Percentiles rank a stretch among this genome's conserved stretches.
Evolutionary conservation across 441 rosid species (phyloP).

Genomic region (Adansonia rubrostipa): DNA sequence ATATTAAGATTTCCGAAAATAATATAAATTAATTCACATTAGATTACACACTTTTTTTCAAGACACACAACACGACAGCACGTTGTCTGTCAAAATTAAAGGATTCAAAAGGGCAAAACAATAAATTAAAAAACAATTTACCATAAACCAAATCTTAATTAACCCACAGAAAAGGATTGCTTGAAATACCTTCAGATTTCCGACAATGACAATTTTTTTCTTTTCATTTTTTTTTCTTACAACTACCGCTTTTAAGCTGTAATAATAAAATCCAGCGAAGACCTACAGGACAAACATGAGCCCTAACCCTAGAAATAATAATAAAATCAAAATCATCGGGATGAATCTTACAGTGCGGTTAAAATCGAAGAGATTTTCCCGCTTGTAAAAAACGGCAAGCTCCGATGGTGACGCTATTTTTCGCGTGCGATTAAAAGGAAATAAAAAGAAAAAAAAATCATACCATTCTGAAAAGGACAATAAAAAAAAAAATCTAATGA

Average conservation of each 20-base stretch:
- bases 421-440: background rate
- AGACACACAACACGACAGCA: constrained; percentile 9
- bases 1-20: background rate
- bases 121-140: background rate
- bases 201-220: background rate
- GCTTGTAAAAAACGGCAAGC: too few species aligned
- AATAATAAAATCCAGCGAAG: constrained; percentile 2
- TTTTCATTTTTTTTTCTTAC: background rate
- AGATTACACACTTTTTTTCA: background rate
- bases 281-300: background rate
- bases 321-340: background rate
- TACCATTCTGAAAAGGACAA: background rate
- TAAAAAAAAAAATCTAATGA: background rate
- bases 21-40: background rate
- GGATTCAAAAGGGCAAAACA: background rate
- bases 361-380: background rate
- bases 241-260: background rate
- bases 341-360: background rate
- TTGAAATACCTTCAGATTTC: too few species aligned
- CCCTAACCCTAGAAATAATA: constrained; percentile 13
- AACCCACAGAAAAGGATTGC: background rate
- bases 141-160: background rate
- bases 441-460: background rate
- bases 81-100: background rate
- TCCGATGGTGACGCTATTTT: background rate